Percentiles rank a stretch among this genome's conserved stretches.
phyloP scores from a whole-genome alignment of 2,329 filamentous ascomycete genomes.

The Scedosporium dehoogii region DNA sequence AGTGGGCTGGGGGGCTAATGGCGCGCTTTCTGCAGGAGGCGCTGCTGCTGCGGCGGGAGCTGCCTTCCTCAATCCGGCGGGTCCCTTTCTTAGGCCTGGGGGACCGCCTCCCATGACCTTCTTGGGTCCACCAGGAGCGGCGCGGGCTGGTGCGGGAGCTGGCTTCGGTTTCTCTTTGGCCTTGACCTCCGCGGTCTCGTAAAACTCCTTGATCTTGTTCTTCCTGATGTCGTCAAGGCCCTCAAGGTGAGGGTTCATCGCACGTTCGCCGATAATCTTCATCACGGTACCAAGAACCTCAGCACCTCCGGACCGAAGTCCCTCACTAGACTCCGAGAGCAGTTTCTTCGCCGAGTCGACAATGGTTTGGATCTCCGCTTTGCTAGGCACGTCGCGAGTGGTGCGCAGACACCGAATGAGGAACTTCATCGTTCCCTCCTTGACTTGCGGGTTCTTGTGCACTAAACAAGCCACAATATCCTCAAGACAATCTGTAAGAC shows the following conservation, averaged over 20 bases:
- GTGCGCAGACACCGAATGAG: constrained; percentile 78
- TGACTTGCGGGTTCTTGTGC: constrained; percentile 96
- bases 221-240: constrained; percentile 93
- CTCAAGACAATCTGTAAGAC: constrained; percentile 77
- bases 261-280: constrained; percentile 96
- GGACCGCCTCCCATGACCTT: constrained; percentile 34
- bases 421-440: constrained; percentile 90
- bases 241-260: constrained; percentile 87
- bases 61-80: constrained; percentile 33
- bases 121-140: constrained; percentile 36
- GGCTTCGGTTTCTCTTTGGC: constrained; percentile 69
- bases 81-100: constrained; percentile 20
- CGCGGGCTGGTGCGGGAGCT: constrained; percentile 49
- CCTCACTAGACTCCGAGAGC: constrained; percentile 79
- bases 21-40: constrained; percentile 36
- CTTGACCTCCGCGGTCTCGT: constrained; percentile 48
- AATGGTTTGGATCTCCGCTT: constrained; percentile 73
- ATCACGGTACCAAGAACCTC: constrained; percentile 90
- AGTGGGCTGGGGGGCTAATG: constrained; percentile 48
- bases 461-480: constrained; percentile 76
- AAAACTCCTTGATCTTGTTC: constrained; percentile 89
- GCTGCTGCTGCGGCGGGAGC: constrained; percentile 26
- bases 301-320: constrained; percentile 76
- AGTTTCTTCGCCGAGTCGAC: constrained; percentile 87
- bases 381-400: constrained; percentile 73